Base-by-base conservation (phyloP, 1,284 basidiomycete species). In the Ustilago esculenta region DNA sequence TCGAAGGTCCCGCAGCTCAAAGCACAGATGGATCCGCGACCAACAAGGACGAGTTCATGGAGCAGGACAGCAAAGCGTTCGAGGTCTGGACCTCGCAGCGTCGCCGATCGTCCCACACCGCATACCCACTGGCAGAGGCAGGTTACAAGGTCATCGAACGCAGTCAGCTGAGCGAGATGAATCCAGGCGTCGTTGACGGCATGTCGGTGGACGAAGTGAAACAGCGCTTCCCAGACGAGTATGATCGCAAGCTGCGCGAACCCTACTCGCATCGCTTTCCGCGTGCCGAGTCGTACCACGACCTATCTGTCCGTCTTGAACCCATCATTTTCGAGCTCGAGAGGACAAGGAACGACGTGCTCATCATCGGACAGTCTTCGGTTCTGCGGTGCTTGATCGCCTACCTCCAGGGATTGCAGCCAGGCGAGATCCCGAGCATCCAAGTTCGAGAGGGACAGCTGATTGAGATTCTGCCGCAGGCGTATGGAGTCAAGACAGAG, bases 31-130 rank as follows among this genome's bases (percentile, higher is more conserved):
- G 17, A 18, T 29, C 15, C 42, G 49, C 25, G 50, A 67, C 41
- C 30, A 48, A n/a, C 40, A 44, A 41, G 52, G 58, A 54, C 20
- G 61, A 57, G 1, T 60, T 66, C 42, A 58, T 55, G 45, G 70
- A 59, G 27, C 40, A 47, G 17, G 67, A 65, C 54, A 59, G 44
- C 30, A 64, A 68, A 30, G 40, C 46, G 14, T 58, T 76, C 32
- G 60, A 96, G 91, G 91, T 98, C 30, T 99, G 96, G 96, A 96
- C 94, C 0, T 97, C 94, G 1, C 91, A 95, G 0, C 89, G 95
- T 14, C 86, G 93, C 34, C 87, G 96, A 42, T 92, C 94, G 5
- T 90, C 95, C 74, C 94, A 97, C 81, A 96, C 94, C 1, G 93
- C 94, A 1, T 94, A 92, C 89, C 95, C 95, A 0, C 96, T 98